phyloP scores from a whole-genome alignment of 805 yeast genomes.

The Zygoascus flipseniorum region DNA sequence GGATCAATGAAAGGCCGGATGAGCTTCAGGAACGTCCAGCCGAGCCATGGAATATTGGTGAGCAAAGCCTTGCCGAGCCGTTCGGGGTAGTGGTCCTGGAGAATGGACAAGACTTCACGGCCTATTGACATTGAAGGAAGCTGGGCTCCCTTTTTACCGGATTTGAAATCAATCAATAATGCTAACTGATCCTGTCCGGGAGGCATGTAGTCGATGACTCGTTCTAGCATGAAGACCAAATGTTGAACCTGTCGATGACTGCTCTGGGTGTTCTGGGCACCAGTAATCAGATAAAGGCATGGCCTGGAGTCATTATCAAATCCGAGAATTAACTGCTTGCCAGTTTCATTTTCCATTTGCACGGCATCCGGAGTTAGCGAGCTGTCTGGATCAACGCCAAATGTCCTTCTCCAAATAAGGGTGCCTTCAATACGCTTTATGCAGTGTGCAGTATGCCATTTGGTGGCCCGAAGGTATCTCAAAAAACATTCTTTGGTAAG shows the following conservation, averaged over 20 bases:
- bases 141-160: conserved; percentile 48
- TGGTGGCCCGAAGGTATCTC: conserved; percentile 88
- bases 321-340: conserved; percentile 87
- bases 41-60: conserved; percentile 89
- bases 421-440: conserved; percentile 68
- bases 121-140: conserved; percentile 87
- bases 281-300: conserved; percentile 85
- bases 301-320: conserved; percentile 87
- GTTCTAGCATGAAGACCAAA: conserved; percentile 83
- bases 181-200: conserved; percentile 93
- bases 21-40: conserved; percentile 83
- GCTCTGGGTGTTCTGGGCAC: conserved; percentile 90
- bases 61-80: conserved; percentile 87
- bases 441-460: conserved; percentile 72
- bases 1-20: conserved; percentile 97
- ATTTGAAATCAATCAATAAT: conserved; percentile 83
- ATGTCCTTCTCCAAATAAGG: conserved; percentile 87
- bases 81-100: conserved; percentile 97
- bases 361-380: conserved; percentile 29
- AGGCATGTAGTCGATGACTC: conserved; percentile 92
- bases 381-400: conserved; percentile 51
- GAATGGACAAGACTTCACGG: conserved; percentile 82
- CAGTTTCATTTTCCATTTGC: conserved; percentile 71
- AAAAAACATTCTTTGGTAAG: conserved; percentile 83
- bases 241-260: conserved; percentile 92